phyloP scores from a whole-genome alignment of 805 yeast genomes.

The Hanseniaspora vineae region DNA sequence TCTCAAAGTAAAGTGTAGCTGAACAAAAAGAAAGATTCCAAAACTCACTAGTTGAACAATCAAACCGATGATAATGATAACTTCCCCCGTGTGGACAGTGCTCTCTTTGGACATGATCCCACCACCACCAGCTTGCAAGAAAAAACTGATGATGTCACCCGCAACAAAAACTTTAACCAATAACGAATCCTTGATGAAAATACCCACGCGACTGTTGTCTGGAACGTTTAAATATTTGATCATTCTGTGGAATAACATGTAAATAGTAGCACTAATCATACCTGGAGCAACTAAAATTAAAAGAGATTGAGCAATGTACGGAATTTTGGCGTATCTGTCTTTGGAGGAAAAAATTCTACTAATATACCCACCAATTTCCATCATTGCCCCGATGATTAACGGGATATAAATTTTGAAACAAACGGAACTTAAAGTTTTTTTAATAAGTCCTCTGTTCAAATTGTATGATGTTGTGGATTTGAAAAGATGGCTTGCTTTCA shows the following conservation, averaged over 20 bases:
- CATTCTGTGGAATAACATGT: slow-evolving; percentile 21
- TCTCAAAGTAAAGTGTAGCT: slow-evolving; percentile 7
- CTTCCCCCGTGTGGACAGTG: slow-evolving; percentile 10
- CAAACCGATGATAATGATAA: slow-evolving; percentile 20
- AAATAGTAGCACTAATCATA: slow-evolving; percentile 21
- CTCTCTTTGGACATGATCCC: slow-evolving; percentile 15
- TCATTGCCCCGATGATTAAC: slow-evolving; percentile 14
- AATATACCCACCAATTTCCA: slow-evolving; percentile 19
- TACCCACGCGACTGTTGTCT: slow-evolving; percentile 9
- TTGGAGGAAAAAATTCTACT: slow-evolving; percentile 12
- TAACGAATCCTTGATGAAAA: slow-evolving; percentile 9
- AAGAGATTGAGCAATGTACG: slow-evolving; percentile 17
- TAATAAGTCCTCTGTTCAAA: too few species aligned
- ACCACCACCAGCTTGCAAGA: slow-evolving; percentile 23
- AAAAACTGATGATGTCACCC: slow-evolving; percentile 21
- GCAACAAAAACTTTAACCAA: slow-evolving; percentile 19
- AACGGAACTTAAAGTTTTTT: too few species aligned
- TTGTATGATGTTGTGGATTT: too few species aligned
- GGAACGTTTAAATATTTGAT: slow-evolving; percentile 3
- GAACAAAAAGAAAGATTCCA: slow-evolving; percentile 17
- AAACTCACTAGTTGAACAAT: slow-evolving; percentile 22
- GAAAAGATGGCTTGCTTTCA: too few species aligned
- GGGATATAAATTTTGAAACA: slow-evolving; percentile 8
- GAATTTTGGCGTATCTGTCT: slow-evolving; percentile 5
- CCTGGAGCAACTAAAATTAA: slow-evolving; percentile 22